Percentiles rank a stretch among this genome's conserved stretches.
phyloP scores from a whole-genome alignment of 768 basidiomycete genomes.

The Naganishia randhawae region DNA sequence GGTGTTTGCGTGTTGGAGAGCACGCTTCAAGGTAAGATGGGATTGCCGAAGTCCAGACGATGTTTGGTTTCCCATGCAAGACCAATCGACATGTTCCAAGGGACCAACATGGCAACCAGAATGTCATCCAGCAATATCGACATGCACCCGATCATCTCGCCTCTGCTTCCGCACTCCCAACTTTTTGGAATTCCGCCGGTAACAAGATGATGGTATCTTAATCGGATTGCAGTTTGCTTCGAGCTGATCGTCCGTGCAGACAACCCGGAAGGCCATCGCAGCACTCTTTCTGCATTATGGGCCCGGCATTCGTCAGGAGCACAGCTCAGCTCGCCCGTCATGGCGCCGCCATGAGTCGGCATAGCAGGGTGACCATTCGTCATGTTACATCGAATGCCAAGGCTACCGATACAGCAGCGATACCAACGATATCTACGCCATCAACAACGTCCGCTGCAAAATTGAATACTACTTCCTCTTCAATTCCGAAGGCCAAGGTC shows the following conservation, averaged over 20 bases:
- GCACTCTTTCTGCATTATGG: background rate
- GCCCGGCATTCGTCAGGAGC: background rate
- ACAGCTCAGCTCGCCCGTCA: background rate
- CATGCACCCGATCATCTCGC: background rate
- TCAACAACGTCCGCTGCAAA: background rate
- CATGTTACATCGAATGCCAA: background rate
- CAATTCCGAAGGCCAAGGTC: background rate
- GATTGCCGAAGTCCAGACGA: background rate
- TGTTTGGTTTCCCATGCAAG: background rate
- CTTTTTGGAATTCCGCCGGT: background rate
- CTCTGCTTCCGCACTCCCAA: background rate
- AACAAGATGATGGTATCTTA: background rate
- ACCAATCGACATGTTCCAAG: background rate
- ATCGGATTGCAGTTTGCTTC: too few species aligned
- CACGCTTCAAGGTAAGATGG: background rate
- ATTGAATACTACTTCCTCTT: background rate
- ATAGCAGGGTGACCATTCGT: background rate
- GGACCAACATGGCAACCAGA: too few species aligned
- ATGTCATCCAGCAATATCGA: constrained; percentile 1
- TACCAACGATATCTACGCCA: background rate
- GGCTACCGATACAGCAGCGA: background rate
- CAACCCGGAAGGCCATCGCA: background rate
- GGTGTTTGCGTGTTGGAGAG: background rate
- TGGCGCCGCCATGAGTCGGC: background rate
- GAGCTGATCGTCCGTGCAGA: too few species aligned